These are phyloP conservation scores for Spiraea crenata DNA, from an alignment of 331 rosid genomes.

Conservation along the genomic window DNA sequence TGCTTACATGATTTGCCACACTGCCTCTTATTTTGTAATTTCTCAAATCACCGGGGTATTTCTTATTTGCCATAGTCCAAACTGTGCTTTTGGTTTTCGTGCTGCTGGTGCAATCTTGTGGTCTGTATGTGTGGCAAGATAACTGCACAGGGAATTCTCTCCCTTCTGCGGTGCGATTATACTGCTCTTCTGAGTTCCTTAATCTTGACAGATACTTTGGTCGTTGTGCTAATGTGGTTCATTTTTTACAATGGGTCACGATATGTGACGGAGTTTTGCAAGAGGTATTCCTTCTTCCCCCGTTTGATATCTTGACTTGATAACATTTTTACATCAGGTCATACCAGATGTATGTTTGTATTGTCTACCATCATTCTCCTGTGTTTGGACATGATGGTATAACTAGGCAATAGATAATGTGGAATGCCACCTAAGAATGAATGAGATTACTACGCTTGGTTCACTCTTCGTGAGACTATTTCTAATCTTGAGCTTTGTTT, in stretches of 20 bases:
- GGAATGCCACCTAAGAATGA: neutral
- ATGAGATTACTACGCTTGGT: neutral
- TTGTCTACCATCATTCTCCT: neutral
- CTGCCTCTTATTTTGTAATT: neutral
- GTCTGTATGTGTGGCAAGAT: neutral
- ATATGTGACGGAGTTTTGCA: constrained; percentile 41
- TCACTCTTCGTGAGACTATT: neutral
- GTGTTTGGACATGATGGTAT: neutral
- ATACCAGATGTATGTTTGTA: neutral
- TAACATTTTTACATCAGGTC: neutral
- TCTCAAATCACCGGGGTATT: neutral
- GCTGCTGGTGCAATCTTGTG: neutral
- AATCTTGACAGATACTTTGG: constrained; percentile 46
- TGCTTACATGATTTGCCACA: neutral
- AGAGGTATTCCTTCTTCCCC: constrained; percentile 41
- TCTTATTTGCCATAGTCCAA: too few relatives aligned
- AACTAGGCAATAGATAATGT: neutral
- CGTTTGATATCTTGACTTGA: neutral
- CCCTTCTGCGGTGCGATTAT: neutral
- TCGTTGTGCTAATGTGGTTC: constrained; percentile 71
- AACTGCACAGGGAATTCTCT: neutral
- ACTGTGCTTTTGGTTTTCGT: neutral
- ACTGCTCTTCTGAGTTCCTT: constrained; percentile 40
- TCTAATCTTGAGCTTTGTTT: too few relatives aligned
- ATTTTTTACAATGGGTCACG: constrained; percentile 48